Conservation (phyloP, 345 rosid genomes). For the Arabidopsis suecica region DNA sequence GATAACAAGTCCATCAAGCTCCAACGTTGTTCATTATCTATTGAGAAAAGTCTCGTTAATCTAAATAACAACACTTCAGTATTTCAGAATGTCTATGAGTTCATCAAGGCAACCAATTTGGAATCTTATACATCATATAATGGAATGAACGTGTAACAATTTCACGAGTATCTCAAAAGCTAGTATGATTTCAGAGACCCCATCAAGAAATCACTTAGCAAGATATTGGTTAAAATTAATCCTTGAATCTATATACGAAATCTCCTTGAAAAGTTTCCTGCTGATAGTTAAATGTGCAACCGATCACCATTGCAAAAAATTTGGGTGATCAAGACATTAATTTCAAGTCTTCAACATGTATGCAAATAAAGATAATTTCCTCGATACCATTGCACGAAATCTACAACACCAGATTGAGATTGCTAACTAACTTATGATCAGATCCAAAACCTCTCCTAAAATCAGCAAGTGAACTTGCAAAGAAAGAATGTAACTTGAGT, state of each 20-base stretch:
- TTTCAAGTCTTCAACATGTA: background rate
- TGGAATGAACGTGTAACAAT: background rate
- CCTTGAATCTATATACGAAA: background rate
- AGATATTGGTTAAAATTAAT: background rate
- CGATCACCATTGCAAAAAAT: background rate
- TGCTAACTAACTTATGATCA: slow-evolving; percentile 18
- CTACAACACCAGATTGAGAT: background rate
- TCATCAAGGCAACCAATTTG: background rate
- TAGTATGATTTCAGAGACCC: background rate
- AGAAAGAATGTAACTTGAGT: slow-evolving; percentile 14
- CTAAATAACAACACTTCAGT: background rate
- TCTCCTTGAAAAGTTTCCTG: background rate
- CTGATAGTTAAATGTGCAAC: background rate
- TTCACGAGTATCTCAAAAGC: background rate
- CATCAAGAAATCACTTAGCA: slow-evolving; percentile 14
- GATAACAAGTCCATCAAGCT: slow-evolving; percentile 3
- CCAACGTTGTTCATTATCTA: background rate
- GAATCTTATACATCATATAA: background rate
- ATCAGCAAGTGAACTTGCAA: slow-evolving; percentile 3
- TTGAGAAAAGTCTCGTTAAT: background rate
- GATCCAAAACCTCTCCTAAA: slow-evolving; percentile 27
- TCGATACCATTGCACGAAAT: background rate
- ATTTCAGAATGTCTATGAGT: slow-evolving; percentile 9
- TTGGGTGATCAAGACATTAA: slow-evolving; percentile 5
- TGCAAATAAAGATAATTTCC: background rate